Evolutionary conservation across 1,139 yeast species (phyloP), one percentile per base, ranked within the genome.

Genomic region (Hyphopichia fennica): DNA sequence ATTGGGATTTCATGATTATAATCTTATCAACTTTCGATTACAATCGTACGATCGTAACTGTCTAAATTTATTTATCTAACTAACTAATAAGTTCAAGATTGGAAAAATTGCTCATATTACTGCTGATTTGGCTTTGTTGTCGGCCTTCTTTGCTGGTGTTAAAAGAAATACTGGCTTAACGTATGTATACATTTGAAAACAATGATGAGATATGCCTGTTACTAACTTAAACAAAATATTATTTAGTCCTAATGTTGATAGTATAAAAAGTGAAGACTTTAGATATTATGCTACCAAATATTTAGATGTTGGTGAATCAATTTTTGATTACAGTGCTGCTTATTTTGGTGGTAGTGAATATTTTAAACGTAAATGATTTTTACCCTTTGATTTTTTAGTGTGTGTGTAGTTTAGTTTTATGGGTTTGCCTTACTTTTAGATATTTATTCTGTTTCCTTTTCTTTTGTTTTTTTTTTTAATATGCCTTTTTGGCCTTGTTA

Each of bases 141-240:
- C 96, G 1, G 85, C 96, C 0, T 79, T 90, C 41, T 71, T 93
- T 42, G 96, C 98, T 1, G 98, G 97, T 2, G 82, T 93, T 40
- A 88, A 85, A 65, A 80, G 96, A 60, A 83, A 84, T 53, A 85
- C 97, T 3, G 98, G 98, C 0, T 70, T 91, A 35, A 78, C 89
- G 69, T 71, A 58, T 45, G 76, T 67, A 41, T 34, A 18, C 14
- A 25, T 10, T 17, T 16, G 20, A 22, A n/a, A 15, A 15, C 3
- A 28, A 13, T 6, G 16, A 14, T 6, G 10, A 17, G 7, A 8
- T 6, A 17, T 17, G 3, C 4, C 33, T 4, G 4, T 30, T 17
- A 30, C 28, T 25, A 25, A 25, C 28, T 8, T n/a, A n/a, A 32
- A 18, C n/a, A n/a, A n/a, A n/a, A n/a, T n/a, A 5, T 17, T 31